A percentile compares a stretch with the other conserved stretches of the same genome.
Evolutionary conservation across 2,329 filamentous ascomycete species (phyloP).

Genomic region (Alternaria ventricosa): DNA sequence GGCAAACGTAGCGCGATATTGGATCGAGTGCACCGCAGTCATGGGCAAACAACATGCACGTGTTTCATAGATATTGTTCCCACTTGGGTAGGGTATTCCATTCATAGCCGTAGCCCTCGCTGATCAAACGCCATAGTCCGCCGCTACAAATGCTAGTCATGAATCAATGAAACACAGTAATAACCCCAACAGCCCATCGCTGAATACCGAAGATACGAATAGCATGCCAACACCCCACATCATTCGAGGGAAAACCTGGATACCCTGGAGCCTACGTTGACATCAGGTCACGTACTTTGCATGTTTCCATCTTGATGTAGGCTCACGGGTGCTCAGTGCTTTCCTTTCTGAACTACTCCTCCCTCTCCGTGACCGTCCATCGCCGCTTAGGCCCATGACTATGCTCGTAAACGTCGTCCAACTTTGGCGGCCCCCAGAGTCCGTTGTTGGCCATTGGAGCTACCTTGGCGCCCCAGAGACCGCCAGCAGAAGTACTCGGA

Average conservation of each 20-base stretch:
- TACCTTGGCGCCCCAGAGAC: slow-evolving; percentile 37
- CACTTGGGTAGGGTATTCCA: neutral
- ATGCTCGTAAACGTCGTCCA: slow-evolving; percentile 45
- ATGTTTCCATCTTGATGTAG: neutral
- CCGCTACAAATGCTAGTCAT: neutral
- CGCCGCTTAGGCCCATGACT: slow-evolving; percentile 51
- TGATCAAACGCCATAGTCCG: neutral
- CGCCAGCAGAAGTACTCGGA: slow-evolving; percentile 15
- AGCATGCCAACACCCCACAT: neutral
- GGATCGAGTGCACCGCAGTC: neutral
- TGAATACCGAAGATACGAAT: neutral
- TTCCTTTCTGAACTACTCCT: slow-evolving; percentile 16
- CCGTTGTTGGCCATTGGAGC: slow-evolving; percentile 37
- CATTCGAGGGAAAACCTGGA: neutral
- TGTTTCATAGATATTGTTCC: neutral
- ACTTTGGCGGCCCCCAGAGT: slow-evolving; percentile 53
- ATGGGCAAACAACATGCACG: neutral
- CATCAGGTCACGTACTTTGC: neutral
- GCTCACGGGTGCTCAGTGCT: neutral
- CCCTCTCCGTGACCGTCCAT: slow-evolving; percentile 52
- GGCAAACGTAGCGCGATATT: slow-evolving; percentile 2
- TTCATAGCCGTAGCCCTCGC: neutral
- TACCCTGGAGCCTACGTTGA: neutral
- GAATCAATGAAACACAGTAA: neutral
- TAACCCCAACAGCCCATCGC: neutral